Evolutionary conservation across 2,329 filamentous ascomycete genomes (phyloP).

Genomic region (Pseudocercospora fijiensis): DNA sequence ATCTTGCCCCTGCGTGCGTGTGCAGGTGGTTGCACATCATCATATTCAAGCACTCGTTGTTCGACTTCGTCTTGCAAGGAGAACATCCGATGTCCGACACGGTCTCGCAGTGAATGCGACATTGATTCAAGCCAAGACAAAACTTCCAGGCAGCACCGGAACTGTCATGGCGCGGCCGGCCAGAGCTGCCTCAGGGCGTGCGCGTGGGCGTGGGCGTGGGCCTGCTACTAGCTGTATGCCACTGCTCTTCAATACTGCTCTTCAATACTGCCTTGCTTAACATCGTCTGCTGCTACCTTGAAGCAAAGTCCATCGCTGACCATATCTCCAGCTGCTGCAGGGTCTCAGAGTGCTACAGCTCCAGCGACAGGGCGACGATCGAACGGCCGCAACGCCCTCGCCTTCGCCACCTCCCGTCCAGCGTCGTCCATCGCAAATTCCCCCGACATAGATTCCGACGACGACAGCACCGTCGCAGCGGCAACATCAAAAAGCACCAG

Average conservation of each 20-base stretch:
- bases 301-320: neutral
- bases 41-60: too few relatives aligned
- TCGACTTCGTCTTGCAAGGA: too few relatives aligned
- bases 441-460: slow-evolving; percentile 2
- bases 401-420: slow-evolving; percentile 3
- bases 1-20: neutral
- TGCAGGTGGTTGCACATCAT: neutral
- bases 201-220: too few relatives aligned
- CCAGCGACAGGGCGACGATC: neutral
- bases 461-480: neutral
- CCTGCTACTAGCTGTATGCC: neutral
- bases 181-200: neutral
- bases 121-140: neutral
- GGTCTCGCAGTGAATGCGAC: neutral
- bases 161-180: neutral
- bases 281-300: neutral
- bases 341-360: neutral
- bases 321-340: neutral
- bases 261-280: neutral
- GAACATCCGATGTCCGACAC: neutral
- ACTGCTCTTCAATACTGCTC: neutral
- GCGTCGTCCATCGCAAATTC: neutral
- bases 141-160: neutral
- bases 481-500: slow-evolving; percentile 9
- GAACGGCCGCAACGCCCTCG: neutral